Percentiles rank a stretch among this genome's conserved stretches.
Evolutionary conservation across 352 stramenopile genomes (phyloP).

Genomic region (Phytophthora fragariae): DNA sequence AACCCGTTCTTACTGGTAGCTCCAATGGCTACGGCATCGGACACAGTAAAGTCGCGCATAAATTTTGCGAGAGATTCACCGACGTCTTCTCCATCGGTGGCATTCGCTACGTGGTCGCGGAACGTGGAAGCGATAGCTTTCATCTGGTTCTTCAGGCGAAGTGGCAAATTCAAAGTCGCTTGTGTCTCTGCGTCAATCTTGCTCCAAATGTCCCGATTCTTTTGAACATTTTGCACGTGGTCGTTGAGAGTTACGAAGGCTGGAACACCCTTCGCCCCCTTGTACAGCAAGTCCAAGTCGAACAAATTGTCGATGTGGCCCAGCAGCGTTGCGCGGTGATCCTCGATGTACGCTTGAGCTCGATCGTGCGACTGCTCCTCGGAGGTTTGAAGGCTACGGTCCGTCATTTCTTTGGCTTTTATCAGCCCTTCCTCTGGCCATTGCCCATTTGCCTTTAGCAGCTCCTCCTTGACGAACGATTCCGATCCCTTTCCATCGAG

Average conservation of each 20-base stretch:
- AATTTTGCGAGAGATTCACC: constrained; percentile 20
- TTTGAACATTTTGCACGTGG: constrained; percentile 29
- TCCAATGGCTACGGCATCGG: too few species aligned
- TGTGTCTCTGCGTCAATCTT: constrained; percentile 19
- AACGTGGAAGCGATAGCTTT: constrained; percentile 34
- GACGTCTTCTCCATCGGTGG: not conserved
- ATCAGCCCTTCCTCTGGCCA: constrained; percentile 40
- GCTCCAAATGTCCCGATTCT: constrained; percentile 24
- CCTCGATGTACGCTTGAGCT: constrained; percentile 30
- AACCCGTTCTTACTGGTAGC: too few species aligned
- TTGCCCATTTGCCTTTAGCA: constrained; percentile 30
- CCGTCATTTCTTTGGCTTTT: constrained; percentile 28
- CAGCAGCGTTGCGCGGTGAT: constrained; percentile 29
- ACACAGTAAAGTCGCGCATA: constrained; percentile 9
- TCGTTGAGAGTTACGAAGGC: constrained; percentile 21
- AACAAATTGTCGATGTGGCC: constrained; percentile 35
- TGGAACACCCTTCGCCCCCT: constrained; percentile 8
- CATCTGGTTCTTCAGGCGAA: constrained; percentile 45
- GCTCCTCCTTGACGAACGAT: not conserved
- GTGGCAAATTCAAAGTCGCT: constrained; percentile 24
- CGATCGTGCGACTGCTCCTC: constrained; percentile 34
- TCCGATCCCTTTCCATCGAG: not conserved
- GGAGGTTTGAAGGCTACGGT: constrained; percentile 25
- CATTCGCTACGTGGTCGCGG: not conserved
- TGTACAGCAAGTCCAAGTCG: constrained; percentile 41